A percentile compares a stretch with the other conserved stretches of the same genome.
Conservation (phyloP, 176 grass and related monocot genomes). For the Melocanna baccifera region DNA sequence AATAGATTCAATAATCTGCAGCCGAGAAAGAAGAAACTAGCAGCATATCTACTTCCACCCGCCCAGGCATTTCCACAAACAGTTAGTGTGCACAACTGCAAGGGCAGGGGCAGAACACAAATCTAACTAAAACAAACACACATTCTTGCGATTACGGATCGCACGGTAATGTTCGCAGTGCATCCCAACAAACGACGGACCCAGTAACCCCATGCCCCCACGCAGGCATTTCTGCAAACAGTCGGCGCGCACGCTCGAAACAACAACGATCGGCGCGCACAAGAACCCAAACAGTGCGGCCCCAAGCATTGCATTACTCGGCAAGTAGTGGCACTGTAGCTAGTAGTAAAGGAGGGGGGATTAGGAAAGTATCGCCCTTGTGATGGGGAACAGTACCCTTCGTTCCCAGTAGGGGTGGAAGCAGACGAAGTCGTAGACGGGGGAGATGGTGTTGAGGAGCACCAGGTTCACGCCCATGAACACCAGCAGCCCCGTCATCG, state of each 20-base stretch:
- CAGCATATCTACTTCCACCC: background rate
- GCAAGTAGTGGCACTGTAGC: too few species aligned
- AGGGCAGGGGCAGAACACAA: background rate
- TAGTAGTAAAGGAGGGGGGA: too few species aligned
- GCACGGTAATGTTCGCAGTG: background rate
- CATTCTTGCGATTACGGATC: background rate
- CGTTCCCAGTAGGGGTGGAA: too few species aligned
- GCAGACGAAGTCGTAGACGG: too few species aligned
- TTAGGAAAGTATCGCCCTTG: too few species aligned
- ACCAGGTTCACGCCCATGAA: too few species aligned
- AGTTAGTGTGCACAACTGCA: background rate
- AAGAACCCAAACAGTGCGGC: too few species aligned
- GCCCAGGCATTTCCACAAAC: background rate
- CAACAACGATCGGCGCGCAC: background rate
- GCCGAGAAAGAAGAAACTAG: background rate
- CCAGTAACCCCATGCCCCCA: too few species aligned
- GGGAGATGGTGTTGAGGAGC: too few species aligned
- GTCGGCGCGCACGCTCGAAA: background rate
- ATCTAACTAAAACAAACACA: background rate
- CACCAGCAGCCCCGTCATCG: too few species aligned
- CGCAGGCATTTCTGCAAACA: conserved; percentile 19
- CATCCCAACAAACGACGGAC: background rate
- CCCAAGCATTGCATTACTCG: too few species aligned
- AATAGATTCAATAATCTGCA: background rate
- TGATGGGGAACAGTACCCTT: too few species aligned